These are phyloP conservation scores for Lolium rigidum DNA, from an alignment of 176 grass and related monocot species.

Conservation along the genomic window DNA sequence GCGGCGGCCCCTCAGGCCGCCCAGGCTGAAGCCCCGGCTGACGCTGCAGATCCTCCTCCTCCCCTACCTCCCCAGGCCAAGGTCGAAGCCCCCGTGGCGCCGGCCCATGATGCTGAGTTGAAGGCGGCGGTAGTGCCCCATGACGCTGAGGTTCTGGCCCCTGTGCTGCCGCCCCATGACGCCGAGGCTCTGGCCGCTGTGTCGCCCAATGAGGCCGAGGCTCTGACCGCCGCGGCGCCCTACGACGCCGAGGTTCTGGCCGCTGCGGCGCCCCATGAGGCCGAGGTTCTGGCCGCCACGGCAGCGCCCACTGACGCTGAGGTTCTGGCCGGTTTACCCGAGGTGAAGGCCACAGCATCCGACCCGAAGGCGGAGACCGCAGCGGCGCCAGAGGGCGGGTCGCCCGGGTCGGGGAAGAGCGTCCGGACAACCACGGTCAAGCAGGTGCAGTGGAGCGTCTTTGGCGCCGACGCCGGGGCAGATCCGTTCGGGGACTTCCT, in stretches of 20 bases:
- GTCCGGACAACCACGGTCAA: constrained; percentile 62
- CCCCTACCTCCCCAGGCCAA: not conserved
- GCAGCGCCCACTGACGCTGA: not conserved
- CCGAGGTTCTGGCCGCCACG: not conserved
- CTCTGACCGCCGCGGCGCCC: not conserved
- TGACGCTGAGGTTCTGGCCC: not conserved
- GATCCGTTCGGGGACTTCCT: constrained; percentile 44
- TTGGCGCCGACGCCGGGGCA: constrained; percentile 31
- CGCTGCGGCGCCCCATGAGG: not conserved
- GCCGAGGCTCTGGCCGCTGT: not conserved
- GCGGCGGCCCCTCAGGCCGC: not conserved
- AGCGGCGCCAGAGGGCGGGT: constrained; percentile 12
- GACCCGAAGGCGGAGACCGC: constrained; percentile 7
- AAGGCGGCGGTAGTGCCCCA: not conserved
- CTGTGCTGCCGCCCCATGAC: not conserved
- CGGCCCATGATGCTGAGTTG: not conserved
- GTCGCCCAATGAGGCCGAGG: not conserved
- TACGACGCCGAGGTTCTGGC: not conserved
- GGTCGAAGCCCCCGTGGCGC: not conserved
- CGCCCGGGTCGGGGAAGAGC: constrained; percentile 33
- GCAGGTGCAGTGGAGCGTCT: constrained; percentile 88
- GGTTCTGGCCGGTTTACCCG: not conserved
- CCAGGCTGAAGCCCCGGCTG: too few species aligned
- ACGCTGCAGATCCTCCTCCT: not conserved
- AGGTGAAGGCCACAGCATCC: not conserved